Evolutionary conservation across 345 rosid species (phyloP).

Genomic region (Heritiera littoralis): DNA sequence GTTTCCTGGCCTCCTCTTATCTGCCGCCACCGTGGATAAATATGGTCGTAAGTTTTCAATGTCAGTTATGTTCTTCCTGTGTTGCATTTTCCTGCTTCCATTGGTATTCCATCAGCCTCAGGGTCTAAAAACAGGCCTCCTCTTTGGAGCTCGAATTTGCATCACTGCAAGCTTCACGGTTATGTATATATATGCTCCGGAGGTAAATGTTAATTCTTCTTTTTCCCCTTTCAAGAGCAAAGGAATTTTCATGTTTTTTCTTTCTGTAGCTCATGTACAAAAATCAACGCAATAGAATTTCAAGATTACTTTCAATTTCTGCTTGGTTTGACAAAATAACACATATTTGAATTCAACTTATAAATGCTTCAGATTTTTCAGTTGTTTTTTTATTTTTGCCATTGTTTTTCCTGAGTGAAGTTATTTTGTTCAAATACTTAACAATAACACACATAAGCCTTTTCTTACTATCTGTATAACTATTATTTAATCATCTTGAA

Average conservation of each 20-base stretch:
- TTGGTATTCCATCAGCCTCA: constrained; percentile 61
- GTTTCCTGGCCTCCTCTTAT: constrained; percentile 80
- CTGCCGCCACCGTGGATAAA: constrained; percentile 77
- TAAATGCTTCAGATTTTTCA: neutral
- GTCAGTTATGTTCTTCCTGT: constrained; percentile 71
- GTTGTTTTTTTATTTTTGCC: neutral
- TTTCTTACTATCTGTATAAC: neutral
- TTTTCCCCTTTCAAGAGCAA: constrained; percentile 1
- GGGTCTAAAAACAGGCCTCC: constrained; percentile 62
- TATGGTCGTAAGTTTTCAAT: constrained; percentile 81
- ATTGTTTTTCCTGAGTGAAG: neutral
- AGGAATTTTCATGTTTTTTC: neutral
- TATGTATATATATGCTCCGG: constrained; percentile 83
- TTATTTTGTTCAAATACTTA: neutral
- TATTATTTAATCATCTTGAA: neutral
- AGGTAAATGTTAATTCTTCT: constrained; percentile 45
- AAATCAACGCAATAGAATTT: neutral
- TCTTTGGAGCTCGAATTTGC: constrained; percentile 86
- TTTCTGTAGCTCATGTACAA: neutral
- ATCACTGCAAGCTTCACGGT: constrained; percentile 74
- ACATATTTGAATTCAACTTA: neutral
- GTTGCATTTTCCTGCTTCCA: constrained; percentile 77
- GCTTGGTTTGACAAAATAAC: neutral
- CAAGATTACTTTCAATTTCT: neutral
- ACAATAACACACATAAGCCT: neutral